Evolutionary conservation across 2,329 filamentous ascomycete species (phyloP), one percentile per base, ranked within the genome.

Genomic region (Botrytis porri): DNA sequence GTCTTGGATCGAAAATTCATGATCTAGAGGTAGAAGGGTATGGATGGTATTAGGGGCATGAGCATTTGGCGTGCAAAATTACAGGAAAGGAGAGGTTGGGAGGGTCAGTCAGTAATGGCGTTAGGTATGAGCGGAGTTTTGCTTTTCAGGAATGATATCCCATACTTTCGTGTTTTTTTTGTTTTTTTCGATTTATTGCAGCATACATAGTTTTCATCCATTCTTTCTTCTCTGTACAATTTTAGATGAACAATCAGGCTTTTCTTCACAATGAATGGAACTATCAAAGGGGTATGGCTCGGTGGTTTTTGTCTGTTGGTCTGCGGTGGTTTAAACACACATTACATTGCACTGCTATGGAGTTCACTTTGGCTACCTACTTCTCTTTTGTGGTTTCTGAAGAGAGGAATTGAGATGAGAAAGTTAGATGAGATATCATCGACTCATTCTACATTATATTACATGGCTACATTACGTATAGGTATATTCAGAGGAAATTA

Each of bases 1-100:
- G 89, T 92, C 79, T 83, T 93, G 67, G 89, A 93, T 81, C 84
- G 86, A 75, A 88, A 87, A 77, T 88, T 88, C 77, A 83, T 81
- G 74, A 65, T 64, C 6, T 65, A 65, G 18, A 43, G 12, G n/a
- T 32, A 22, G 18, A 57, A 22, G 41, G 43, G 9, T 41, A 39
- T 51, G 48, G 25, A n/a, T 54, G 54, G 35, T 20, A 48, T 71
- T 8, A 29, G 51, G 43, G 61, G 29, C 43, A 41, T 35, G 70
- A 51, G n/a, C 7, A n/a, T n/a, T 14, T 51, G 48, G 70, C 70
- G 48, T 60, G 70, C 70, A 72, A 72, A 72, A 72, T 51, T 14
- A 67, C 4, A 48, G 20, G 37, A 6, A 62, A 32, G 70, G 37
- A 67, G 48, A 35, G 45, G 12, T 10, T 16, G 1, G 16, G 16